Evolutionary conservation across 306 rosid genomes (phyloP), one percentile per base, ranked within the genome.

Genomic region (Trifolium dubium): DNA sequence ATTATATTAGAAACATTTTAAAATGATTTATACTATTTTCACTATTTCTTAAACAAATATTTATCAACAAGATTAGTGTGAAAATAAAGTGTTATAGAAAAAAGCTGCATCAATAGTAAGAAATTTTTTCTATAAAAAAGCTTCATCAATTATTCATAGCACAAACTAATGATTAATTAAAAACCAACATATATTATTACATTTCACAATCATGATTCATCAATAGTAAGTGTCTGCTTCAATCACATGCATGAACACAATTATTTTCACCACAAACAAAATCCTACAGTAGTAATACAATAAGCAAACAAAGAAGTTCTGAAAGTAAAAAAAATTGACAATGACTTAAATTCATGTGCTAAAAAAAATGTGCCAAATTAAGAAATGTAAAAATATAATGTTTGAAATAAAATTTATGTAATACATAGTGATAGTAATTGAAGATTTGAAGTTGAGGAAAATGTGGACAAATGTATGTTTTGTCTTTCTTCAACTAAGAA

Each of bases 401-500:
- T 58, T 31, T 32, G 12, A 32, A 61, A 61, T 61, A 1, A 31
- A 14, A 31, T 31, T 30, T 53, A 8, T 18, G 9, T 49, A 10
- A 9, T 49, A 18, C 12, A 18, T 8, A 53, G 47, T 11, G 23
- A 23, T 44, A 19, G 11, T 19, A 17, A 67, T 40, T 39, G 55
- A 75, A 54, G 12, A 54, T 12, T 40, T 39, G 55, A 54, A 54
- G 30, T 75, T 8, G 31, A 44, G 15, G 41, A 44, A 10, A 51
- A 69, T 30, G 10, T 67, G 44, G 51, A 31, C 55, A 74, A 62
- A 51, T 69, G 46, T 41, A 23, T 40, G 14, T 10, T 40, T 58
- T 72, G 44, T 77, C 56, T 59, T 73, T 72, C 76, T 69, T 59
- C 55, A 72, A 72, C 67, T 34, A 14, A 30, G 69, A n/a, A 51